Conservation (phyloP, 225 moss, liverwort and hornwort species). For the Physcomitrellopsis africana region DNA sequence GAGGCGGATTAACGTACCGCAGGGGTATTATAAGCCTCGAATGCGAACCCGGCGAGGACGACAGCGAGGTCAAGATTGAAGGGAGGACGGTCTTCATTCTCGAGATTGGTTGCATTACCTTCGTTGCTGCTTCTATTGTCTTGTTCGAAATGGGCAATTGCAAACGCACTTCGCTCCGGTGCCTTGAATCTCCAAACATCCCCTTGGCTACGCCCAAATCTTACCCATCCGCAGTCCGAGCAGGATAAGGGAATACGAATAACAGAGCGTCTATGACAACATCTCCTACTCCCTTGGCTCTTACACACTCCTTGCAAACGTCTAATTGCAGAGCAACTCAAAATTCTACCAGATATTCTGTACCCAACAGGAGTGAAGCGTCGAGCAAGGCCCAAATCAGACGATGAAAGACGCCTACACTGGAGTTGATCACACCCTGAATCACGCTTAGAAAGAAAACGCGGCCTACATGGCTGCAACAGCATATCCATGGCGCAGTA, state of each 20-base stretch:
- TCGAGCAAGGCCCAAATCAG: neutral
- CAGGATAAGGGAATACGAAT: neutral
- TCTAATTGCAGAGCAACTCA: neutral
- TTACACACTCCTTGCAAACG: neutral
- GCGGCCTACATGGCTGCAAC: constrained; percentile 14
- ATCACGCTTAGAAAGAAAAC: constrained; percentile 2
- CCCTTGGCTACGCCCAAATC: constrained; percentile 2
- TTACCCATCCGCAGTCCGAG: neutral
- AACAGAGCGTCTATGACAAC: neutral
- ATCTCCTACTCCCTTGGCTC: constrained; percentile 1
- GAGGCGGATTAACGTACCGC: constrained; percentile 36
- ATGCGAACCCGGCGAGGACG: constrained; percentile 85
- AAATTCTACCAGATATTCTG: neutral
- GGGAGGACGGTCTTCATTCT: constrained; percentile 47
- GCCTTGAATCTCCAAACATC: neutral
- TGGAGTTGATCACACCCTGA: constrained; percentile 4
- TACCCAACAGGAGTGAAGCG: neutral
- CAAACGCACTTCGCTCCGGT: constrained; percentile 25
- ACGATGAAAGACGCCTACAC: neutral
- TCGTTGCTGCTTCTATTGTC: constrained; percentile 15
- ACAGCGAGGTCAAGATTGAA: constrained; percentile 88
- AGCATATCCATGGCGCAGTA: constrained; percentile 32
- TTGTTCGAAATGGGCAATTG: constrained; percentile 38
- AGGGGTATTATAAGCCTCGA: constrained; percentile 87
- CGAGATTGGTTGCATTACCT: neutral